Evolutionary conservation across 164 flowering plant species (phyloP).

Genomic region (Umbilicus rupestris): DNA sequence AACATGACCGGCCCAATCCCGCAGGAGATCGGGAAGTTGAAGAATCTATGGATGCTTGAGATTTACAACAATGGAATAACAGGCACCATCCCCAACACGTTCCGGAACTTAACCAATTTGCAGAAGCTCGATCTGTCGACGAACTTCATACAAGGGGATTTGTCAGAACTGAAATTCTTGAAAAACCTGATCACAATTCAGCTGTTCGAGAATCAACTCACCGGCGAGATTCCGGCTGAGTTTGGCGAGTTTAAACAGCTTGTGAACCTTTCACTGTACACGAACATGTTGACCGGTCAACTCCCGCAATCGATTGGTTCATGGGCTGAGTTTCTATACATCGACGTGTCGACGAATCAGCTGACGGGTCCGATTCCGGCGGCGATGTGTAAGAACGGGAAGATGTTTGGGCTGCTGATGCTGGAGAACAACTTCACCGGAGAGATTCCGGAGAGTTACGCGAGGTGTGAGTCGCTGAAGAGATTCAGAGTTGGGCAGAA

Average conservation of each 20-base stretch:
- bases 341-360: conserved; percentile 34
- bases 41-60: conserved; percentile 30
- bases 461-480: conserved; percentile 26
- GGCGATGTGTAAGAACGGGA: conserved; percentile 34
- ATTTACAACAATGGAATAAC: conserved; percentile 24
- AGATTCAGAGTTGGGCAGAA: conserved; percentile 35
- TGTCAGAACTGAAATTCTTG: conserved; percentile 26
- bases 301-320: conserved; percentile 31
- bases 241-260: conserved; percentile 30
- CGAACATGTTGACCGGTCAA: conserved; percentile 24
- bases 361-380: conserved; percentile 30
- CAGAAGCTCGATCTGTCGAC: conserved; percentile 22
- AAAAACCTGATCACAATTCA: conserved; percentile 22
- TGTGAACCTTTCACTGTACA: conserved; percentile 22
- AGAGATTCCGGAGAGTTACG: conserved; percentile 31
- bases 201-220: conserved; percentile 26
- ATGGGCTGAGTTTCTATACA: conserved; percentile 17
- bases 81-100: conserved; percentile 26
- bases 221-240: conserved; percentile 31
- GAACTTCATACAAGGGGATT: conserved; percentile 27
- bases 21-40: conserved; percentile 16
- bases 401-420: conserved; percentile 20
- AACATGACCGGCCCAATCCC: conserved; percentile 28
- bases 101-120: conserved; percentile 25
- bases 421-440: conserved; percentile 35